phyloP scores from a whole-genome alignment of 495 filamentous ascomycete genomes.

The Polyplosphaeria fusca region DNA sequence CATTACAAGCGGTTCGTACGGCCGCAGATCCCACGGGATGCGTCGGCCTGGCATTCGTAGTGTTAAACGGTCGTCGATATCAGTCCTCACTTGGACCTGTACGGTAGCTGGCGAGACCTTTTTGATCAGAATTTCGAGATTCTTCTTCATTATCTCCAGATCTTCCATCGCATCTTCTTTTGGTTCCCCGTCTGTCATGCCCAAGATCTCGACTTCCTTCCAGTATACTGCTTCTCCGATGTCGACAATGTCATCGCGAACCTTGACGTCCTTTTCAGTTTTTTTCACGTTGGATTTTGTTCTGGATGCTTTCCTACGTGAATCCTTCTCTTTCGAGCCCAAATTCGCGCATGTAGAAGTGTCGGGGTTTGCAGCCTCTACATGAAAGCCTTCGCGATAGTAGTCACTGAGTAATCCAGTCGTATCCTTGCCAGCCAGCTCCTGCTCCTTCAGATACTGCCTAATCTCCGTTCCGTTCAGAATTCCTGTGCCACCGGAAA shows the following conservation, averaged over 20 bases:
- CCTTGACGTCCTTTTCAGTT: background rate
- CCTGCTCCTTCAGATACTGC: conserved; percentile 11
- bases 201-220: conserved; percentile 20
- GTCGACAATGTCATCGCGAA: conserved; percentile 12
- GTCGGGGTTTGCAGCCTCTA: background rate
- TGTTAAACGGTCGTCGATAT: conserved; percentile 48
- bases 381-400: background rate
- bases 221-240: conserved; percentile 21
- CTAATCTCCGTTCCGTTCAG: background rate
- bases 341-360: too few species aligned
- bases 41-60: conserved; percentile 46
- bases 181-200: conserved; percentile 8
- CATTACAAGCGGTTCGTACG: conserved; percentile 54
- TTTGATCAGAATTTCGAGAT: conserved; percentile 9
- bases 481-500: conserved; percentile 15
- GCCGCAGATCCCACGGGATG: conserved; percentile 63
- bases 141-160: conserved; percentile 22
- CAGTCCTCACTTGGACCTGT: conserved; percentile 31
- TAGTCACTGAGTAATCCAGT: conserved; percentile 6
- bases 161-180: conserved; percentile 27
- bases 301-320: background rate
- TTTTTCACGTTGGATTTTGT: background rate
- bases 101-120: background rate
- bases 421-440: conserved; percentile 7
- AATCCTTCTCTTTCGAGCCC: background rate